phyloP scores from a whole-genome alignment of 2,329 filamentous ascomycete genomes.

The Byssothecium circinans region DNA sequence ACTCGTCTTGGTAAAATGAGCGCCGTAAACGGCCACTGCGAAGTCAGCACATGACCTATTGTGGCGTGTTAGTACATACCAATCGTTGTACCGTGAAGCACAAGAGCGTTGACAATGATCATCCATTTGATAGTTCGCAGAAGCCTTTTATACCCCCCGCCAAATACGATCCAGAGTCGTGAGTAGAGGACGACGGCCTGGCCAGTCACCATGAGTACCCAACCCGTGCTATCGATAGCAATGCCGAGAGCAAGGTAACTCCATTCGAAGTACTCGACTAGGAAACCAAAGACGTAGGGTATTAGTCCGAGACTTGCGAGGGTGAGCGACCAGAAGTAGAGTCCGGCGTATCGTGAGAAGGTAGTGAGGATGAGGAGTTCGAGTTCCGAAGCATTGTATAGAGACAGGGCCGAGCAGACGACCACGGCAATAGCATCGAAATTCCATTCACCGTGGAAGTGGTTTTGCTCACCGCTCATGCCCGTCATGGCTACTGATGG shows the following conservation, averaged over 20 bases:
- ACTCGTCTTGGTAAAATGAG: conserved; percentile 49
- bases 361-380: conserved; percentile 48
- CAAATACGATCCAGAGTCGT: conserved; percentile 60
- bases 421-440: conserved; percentile 44
- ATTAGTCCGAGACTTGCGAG: conserved; percentile 47
- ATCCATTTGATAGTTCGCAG: conserved; percentile 55
- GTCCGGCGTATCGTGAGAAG: conserved; percentile 48
- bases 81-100: conserved; percentile 54
- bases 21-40: conserved; percentile 54
- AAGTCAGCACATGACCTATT: conserved; percentile 3
- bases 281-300: conserved; percentile 50
- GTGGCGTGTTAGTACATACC: conserved; percentile 8
- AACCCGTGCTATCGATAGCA: conserved; percentile 52
- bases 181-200: conserved; percentile 64
- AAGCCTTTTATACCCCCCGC: conserved; percentile 46
- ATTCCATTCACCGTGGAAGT: conserved; percentile 14
- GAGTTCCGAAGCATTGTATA: conserved; percentile 46
- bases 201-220: conserved; percentile 62
- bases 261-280: conserved; percentile 40
- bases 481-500: conserved; percentile 5
- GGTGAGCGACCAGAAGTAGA: conserved; percentile 52
- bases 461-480: conserved; percentile 18
- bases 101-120: conserved; percentile 56
- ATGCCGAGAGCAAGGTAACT: conserved; percentile 35
- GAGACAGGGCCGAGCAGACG: conserved; percentile 20